Base-by-base conservation (phyloP, 192 early-diverging fungal genomes). In the Coemansia sp. region DNA sequence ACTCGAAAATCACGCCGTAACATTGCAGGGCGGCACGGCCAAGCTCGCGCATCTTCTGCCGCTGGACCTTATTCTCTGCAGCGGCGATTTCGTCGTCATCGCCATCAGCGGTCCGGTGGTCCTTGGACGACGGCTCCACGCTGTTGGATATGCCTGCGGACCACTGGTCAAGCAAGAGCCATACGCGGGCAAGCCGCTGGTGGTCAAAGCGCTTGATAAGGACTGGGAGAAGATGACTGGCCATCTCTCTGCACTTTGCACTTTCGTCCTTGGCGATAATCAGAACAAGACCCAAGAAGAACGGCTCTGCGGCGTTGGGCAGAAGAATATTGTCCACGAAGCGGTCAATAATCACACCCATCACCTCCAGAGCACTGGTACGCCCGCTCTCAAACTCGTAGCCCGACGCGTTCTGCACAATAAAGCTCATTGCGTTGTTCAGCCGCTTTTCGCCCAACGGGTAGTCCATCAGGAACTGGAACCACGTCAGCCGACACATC, bases 391-490 rank as follows among this genome's bases (percentile, higher is more conserved):
- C 96, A 82, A 90, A 91, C 51, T 88, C 90, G 69, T 98, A 99
- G 37, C 76, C 63, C 49, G 87, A 82, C 46, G 97, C 85, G 76
- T 99, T 98, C 71, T 94, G 90, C 57, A 95, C 83, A 62, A 98
- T 76, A 73, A 94, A 97, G 63, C 82, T 87, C 86, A 98, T 91
- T 66, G 93, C 91, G 67, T 91, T 94, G 62, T 84, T 78, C 21
- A 99, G 76, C 55, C 94, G 85, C 3, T 83, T 83, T 46, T 87
- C 85, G 43, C 95, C 94, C 73, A 96, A 91, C 42, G 98, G 98
- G 76, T 98, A 99, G 66, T 97, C 91, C 72, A 98, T 83, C 63
- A 99, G 80, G 84, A 99, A 99, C 63, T 92, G 91, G 65, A 96
- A 87, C 70, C 90, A 89, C 5, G 89, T 87, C 41, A 87, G 81